Percentiles rank a stretch among this genome's conserved stretches.
These are phyloP conservation scores for Micromonas pusilla DNA, from an alignment of 139 green algal species.

Conservation along the genomic window DNA sequence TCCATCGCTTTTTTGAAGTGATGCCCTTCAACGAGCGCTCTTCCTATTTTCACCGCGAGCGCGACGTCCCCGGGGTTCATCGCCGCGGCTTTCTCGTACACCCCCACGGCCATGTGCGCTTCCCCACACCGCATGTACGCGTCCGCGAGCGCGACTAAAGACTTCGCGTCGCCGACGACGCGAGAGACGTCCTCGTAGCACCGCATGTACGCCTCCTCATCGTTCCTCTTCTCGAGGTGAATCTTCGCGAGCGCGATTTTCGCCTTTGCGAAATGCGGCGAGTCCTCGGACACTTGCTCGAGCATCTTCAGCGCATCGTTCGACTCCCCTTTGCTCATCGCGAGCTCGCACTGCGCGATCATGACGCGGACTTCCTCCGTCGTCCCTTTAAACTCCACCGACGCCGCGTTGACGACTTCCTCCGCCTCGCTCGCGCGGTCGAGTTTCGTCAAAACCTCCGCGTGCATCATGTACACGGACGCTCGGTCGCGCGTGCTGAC, in stretches of 20 bases:
- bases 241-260: slow-evolving; percentile 62
- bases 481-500: slow-evolving; percentile 52
- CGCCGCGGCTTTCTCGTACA: slow-evolving; percentile 55
- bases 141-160: slow-evolving; percentile 61
- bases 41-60: slow-evolving; percentile 29
- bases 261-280: slow-evolving; percentile 50
- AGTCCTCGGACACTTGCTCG: slow-evolving; percentile 33
- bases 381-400: slow-evolving; percentile 45
- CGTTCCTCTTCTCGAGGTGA: slow-evolving; percentile 55
- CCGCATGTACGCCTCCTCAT: slow-evolving; percentile 52
- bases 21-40: slow-evolving; percentile 57
- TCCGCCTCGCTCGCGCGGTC: slow-evolving; percentile 46
- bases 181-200: slow-evolving; percentile 62
- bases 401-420: slow-evolving; percentile 50
- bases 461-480: slow-evolving; percentile 59
- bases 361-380: slow-evolving; percentile 56
- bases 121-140: slow-evolving; percentile 70
- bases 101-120: slow-evolving; percentile 55
- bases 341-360: slow-evolving; percentile 58
- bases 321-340: slow-evolving; percentile 49
- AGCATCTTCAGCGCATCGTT: slow-evolving; percentile 55
- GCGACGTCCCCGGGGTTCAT: slow-evolving; percentile 36
- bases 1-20: slow-evolving; percentile 61
- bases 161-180: slow-evolving; percentile 45
- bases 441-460: slow-evolving; percentile 41